Evolutionary conservation across 1,284 basidiomycete genomes (phyloP).

Genomic region (Mycena citricolor): DNA sequence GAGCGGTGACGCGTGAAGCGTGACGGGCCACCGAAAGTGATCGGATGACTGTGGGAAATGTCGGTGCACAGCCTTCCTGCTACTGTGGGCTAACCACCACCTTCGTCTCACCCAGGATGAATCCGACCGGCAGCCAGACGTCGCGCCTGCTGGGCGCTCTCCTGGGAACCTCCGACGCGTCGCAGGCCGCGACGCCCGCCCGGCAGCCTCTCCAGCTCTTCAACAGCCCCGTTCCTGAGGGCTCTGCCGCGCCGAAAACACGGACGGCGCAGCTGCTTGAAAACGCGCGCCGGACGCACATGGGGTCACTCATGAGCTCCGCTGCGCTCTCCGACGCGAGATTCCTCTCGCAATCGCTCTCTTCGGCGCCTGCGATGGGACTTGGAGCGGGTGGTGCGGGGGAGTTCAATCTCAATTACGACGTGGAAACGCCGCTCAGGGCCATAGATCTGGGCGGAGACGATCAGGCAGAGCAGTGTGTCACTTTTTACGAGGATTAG

Average conservation of each 20-base stretch:
- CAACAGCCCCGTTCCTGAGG: slow-evolving; percentile 6
- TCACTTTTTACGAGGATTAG: neutral
- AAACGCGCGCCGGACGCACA: no score
- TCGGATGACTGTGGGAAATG: no score
- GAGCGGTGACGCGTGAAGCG: no score
- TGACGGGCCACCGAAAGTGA: no score
- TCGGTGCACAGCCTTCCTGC: no score
- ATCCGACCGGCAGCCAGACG: slow-evolving; percentile 10
- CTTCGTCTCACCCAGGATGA: no score
- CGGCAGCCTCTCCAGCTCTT: slow-evolving; percentile 4
- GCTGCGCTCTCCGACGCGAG: slow-evolving; percentile 21
- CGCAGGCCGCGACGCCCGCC: neutral
- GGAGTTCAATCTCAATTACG: slow-evolving; percentile 45
- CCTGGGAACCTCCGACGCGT: slow-evolving; percentile 1
- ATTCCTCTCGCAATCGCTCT: slow-evolving; percentile 24
- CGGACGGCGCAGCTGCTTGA: no score
- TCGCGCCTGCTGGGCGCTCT: slow-evolving; percentile 18
- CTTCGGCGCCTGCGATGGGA: slow-evolving; percentile 23
- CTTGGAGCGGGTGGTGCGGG: slow-evolving; percentile 20
- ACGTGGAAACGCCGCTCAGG: slow-evolving; percentile 42
- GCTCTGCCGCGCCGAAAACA: no score
- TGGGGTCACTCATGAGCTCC: no score
- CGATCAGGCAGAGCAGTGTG: slow-evolving; percentile 44
- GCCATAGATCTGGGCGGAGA: slow-evolving; percentile 46
- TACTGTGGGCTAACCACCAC: no score